A percentile compares a stretch with the other conserved stretches of the same genome.
Conservation (phyloP, 148 eudicot genomes). For the Cornus controversa region DNA sequence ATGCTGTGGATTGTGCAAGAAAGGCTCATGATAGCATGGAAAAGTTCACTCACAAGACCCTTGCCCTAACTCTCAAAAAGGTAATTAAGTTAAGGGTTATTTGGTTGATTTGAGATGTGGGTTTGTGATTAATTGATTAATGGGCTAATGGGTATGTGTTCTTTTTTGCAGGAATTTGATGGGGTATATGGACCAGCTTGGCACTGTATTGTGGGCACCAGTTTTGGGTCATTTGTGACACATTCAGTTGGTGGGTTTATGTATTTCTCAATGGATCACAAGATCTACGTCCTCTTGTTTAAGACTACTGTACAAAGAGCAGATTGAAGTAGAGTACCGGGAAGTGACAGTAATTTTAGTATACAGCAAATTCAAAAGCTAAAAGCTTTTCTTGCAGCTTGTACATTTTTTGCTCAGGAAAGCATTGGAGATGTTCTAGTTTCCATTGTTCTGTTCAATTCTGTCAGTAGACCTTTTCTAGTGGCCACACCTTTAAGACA, state of each 20-base stretch:
- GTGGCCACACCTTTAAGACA: not conserved
- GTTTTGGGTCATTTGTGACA: constrained; percentile 97
- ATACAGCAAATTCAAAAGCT: not conserved
- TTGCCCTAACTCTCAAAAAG: constrained; percentile 91
- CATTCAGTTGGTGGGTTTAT: constrained; percentile 92
- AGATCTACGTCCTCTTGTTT: constrained; percentile 74
- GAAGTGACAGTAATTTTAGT: not conserved
- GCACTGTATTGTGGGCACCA: constrained; percentile 95
- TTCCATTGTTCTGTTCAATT: not conserved
- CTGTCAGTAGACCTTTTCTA: constrained; percentile 2
- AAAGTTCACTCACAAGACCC: constrained; percentile 78
- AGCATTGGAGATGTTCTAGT: not conserved
- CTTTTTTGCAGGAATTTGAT: constrained; percentile 80
- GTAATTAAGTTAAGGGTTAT: constrained; percentile 23
- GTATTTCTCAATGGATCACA: constrained; percentile 92
- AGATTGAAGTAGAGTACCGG: constrained; percentile 29
- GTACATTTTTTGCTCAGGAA: not conserved
- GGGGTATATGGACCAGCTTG: constrained; percentile 97
- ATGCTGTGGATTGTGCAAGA: constrained; percentile 90
- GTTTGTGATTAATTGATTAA: constrained; percentile 10
- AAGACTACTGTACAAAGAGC: constrained; percentile 88
- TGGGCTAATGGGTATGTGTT: constrained; percentile 5
- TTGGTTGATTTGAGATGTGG: constrained; percentile 2
- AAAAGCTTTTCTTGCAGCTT: not conserved
- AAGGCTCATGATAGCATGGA: constrained; percentile 86